These are phyloP conservation scores for Hyaloscypha variabilis DNA, from an alignment of 495 filamentous ascomycete genomes.

Conservation along the genomic window DNA sequence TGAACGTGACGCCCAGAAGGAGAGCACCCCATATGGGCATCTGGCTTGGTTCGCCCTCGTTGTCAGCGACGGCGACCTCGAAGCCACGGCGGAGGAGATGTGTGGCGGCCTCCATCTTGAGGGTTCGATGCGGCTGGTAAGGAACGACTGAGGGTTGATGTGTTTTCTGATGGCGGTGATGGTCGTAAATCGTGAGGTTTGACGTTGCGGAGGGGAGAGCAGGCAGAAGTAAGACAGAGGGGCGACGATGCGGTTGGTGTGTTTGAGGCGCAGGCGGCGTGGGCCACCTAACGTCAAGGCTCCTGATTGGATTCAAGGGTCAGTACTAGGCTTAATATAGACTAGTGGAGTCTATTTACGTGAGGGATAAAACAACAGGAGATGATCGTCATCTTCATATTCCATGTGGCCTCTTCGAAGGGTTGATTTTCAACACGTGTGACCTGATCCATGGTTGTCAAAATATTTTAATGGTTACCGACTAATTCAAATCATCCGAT, in stretches of 20 bases:
- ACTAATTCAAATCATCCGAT: too few species aligned
- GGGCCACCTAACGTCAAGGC: background rate
- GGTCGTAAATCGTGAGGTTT: background rate
- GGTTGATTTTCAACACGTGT: too few species aligned
- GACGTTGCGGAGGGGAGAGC: background rate
- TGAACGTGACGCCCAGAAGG: conserved; percentile 10
- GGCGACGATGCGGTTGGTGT: background rate
- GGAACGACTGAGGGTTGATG: background rate
- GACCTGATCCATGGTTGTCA: too few species aligned
- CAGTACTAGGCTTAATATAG: too few species aligned
- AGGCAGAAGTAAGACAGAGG: conserved; percentile 2
- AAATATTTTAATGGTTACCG: too few species aligned
- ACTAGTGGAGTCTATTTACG: background rate
- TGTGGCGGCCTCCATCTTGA: conserved; percentile 7
- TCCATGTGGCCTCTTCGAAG: too few species aligned
- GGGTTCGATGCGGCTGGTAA: background rate
- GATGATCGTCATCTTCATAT: background rate
- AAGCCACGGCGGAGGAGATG: conserved; percentile 20
- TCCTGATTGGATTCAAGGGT: background rate
- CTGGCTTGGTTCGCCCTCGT: conserved; percentile 5
- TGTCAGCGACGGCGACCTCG: background rate
- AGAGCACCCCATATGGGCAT: conserved; percentile 27
- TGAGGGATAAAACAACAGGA: background rate
- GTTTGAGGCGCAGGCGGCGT: conserved; percentile 4
- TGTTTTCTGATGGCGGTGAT: background rate